phyloP scores from a whole-genome alignment of 768 basidiomycete genomes.

The Podaxis sp. region DNA sequence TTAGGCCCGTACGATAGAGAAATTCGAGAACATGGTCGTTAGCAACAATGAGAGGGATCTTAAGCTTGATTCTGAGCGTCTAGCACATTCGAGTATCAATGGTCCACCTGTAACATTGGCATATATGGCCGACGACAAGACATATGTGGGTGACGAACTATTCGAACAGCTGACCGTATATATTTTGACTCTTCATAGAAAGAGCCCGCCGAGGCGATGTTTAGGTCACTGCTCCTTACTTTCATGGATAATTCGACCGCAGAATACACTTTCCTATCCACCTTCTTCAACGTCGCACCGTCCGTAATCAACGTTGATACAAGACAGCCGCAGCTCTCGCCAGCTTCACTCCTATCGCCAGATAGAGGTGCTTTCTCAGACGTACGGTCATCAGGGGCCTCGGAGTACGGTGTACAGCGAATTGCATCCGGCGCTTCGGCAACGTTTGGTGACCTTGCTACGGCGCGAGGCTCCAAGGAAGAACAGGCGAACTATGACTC shows the following conservation, averaged over 20 bases:
- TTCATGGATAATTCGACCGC: constrained; percentile 93
- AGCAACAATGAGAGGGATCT: constrained; percentile 37
- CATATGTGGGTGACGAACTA: constrained; percentile 56
- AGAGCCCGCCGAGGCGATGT: constrained; percentile 77
- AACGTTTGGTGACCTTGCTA: constrained; percentile 29
- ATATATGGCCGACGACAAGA: constrained; percentile 87
- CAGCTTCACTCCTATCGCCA: constrained; percentile 38
- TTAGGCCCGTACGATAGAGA: constrained; percentile 68
- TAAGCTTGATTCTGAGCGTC: constrained; percentile 47
- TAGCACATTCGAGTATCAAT: constrained; percentile 68
- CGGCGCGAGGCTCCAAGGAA: constrained; percentile 44
- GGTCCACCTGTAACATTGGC: constrained; percentile 79
- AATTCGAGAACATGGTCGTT: constrained; percentile 56
- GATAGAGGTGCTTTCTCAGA: constrained; percentile 34
- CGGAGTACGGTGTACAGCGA: constrained; percentile 44
- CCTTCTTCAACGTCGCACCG: constrained; percentile 65
- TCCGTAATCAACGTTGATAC: constrained; percentile 29
- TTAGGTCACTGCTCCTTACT: constrained; percentile 83
- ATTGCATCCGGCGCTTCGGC: constrained; percentile 27
- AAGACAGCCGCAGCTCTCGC: constrained; percentile 31
- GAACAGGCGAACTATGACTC: constrained; percentile 55
- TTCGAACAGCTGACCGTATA: not conserved
- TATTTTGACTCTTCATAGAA: constrained; percentile 40
- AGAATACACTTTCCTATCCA: constrained; percentile 83
- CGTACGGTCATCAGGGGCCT: constrained; percentile 38